Conservation (phyloP, 176 grass and related monocot genomes). For the Melocanna baccifera region DNA sequence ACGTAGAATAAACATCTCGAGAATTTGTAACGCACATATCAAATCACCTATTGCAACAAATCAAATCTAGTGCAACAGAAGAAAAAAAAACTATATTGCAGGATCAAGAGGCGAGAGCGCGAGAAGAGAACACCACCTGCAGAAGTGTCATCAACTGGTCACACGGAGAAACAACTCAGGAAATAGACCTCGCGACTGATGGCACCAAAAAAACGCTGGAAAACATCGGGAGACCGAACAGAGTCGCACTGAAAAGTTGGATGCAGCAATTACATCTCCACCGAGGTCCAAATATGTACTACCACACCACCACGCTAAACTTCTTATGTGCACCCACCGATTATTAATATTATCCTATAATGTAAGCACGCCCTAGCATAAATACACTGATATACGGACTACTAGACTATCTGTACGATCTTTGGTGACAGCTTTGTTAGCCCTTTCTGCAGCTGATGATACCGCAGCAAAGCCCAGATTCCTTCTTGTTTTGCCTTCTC, state of each 20-base stretch:
- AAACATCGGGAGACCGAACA: neutral
- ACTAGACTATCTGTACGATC: constrained; percentile 32
- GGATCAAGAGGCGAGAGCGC: neutral
- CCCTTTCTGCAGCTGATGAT: neutral
- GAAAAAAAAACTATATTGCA: neutral
- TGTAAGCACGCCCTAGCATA: constrained; percentile 37
- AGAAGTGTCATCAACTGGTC: neutral
- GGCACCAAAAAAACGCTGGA: neutral
- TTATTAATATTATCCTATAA: constrained; percentile 21
- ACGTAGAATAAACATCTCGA: too few species aligned
- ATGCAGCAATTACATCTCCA: neutral
- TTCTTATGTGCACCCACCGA: neutral
- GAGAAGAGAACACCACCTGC: neutral
- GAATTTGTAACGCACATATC: too few species aligned
- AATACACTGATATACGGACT: constrained; percentile 22
- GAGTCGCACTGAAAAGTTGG: neutral
- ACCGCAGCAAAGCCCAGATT: neutral
- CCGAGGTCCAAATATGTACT: neutral
- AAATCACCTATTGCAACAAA: too few species aligned
- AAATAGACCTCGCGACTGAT: neutral
- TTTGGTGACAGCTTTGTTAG: neutral
- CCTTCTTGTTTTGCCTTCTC: constrained; percentile 10
- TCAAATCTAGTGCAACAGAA: too few species aligned
- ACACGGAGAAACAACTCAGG: neutral
- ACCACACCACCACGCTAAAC: neutral